These are phyloP conservation scores for Exophiala alcalophila DNA, from an alignment of 2,329 filamentous ascomycete species.

Conservation along the genomic window DNA sequence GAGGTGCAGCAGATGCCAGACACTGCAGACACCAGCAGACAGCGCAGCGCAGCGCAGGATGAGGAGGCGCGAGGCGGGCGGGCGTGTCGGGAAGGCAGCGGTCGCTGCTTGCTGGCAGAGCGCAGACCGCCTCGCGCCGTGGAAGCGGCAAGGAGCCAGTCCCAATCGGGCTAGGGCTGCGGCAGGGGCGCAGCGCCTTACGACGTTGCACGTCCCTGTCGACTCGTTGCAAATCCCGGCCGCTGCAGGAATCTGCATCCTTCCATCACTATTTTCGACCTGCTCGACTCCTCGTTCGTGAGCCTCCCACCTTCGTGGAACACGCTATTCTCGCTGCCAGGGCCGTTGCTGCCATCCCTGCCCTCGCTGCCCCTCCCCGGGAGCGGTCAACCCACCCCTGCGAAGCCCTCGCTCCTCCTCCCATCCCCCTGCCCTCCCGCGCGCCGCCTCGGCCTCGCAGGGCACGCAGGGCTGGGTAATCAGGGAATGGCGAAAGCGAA, in stretches of 20 bases:
- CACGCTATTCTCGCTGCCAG: conserved; percentile 9
- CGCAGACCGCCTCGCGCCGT: conserved; percentile 17
- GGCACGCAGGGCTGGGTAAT: conserved; percentile 11
- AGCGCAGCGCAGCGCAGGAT: too few relatives aligned
- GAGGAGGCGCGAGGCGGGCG: too few relatives aligned
- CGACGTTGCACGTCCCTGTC: conserved; percentile 19
- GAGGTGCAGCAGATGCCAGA: too few relatives aligned
- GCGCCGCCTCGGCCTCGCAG: conserved; percentile 12
- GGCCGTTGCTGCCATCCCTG: conserved; percentile 7
- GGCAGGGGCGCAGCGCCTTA: conserved; percentile 23
- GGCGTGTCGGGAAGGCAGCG: conserved; percentile 2
- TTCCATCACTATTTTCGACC: conserved; percentile 23
- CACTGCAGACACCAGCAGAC: too few relatives aligned
- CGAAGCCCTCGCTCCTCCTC: conserved; percentile 4
- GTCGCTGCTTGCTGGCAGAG: conserved; percentile 8
- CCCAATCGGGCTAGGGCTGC: conserved; percentile 2
- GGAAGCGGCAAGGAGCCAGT: conserved; percentile 18
- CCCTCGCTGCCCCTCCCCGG: conserved; percentile 6
- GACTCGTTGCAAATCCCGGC: conserved; percentile 17
- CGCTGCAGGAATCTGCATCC: too few relatives aligned
- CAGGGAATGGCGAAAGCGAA: conserved; percentile 7
- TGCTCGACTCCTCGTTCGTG: conserved; percentile 11
- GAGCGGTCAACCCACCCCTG: conserved; percentile 21
- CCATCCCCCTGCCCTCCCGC: conserved; percentile 3
- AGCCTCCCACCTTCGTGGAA: conserved; percentile 12